A percentile compares a stretch with the other conserved stretches of the same genome.
phyloP scores from a whole-genome alignment of 2,329 filamentous ascomycete genomes.

The Cadophora sp. region DNA sequence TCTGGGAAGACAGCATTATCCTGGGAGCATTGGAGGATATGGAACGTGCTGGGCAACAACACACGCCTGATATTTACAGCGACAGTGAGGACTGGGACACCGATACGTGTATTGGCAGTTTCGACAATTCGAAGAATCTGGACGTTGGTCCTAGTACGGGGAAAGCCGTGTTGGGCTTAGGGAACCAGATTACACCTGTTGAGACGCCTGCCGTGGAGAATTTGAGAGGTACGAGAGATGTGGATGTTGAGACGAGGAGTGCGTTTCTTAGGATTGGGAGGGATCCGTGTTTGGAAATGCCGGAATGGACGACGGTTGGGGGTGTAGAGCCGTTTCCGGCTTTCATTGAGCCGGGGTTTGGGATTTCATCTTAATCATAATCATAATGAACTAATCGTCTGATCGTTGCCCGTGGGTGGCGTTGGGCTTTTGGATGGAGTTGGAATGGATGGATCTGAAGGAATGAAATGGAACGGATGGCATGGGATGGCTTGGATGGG shows the following conservation, averaged over 20 bases:
- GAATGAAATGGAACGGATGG: too few species aligned
- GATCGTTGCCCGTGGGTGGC: not conserved
- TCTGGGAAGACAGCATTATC: slow-evolving; percentile 63
- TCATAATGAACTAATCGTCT: not conserved
- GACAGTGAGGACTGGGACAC: slow-evolving; percentile 30
- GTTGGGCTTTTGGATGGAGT: not conserved
- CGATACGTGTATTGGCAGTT: slow-evolving; percentile 27
- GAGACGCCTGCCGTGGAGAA: slow-evolving; percentile 33
- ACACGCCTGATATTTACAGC: slow-evolving; percentile 21
- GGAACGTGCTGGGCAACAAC: slow-evolving; percentile 57
- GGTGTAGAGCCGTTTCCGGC: slow-evolving; percentile 23
- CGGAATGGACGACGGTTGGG: slow-evolving; percentile 10
- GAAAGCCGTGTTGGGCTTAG: slow-evolving; percentile 25
- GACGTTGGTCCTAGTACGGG: slow-evolving; percentile 18
- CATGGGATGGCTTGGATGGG: not conserved
- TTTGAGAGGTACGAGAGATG: slow-evolving; percentile 23
- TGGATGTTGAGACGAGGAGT: slow-evolving; percentile 25
- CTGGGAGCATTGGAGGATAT: slow-evolving; percentile 67
- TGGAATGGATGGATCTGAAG: not conserved
- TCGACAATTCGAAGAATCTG: not conserved
- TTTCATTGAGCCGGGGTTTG: slow-evolving; percentile 24
- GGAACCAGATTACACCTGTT: slow-evolving; percentile 32
- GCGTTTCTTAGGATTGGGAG: slow-evolving; percentile 19
- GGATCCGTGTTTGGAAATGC: slow-evolving; percentile 18
- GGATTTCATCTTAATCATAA: not conserved